A percentile compares a stretch with the other conserved stretches of the same genome.
These are phyloP conservation scores for Flaveria sonorensis DNA, from an alignment of 129 eudicot species.

Conservation along the genomic window DNA sequence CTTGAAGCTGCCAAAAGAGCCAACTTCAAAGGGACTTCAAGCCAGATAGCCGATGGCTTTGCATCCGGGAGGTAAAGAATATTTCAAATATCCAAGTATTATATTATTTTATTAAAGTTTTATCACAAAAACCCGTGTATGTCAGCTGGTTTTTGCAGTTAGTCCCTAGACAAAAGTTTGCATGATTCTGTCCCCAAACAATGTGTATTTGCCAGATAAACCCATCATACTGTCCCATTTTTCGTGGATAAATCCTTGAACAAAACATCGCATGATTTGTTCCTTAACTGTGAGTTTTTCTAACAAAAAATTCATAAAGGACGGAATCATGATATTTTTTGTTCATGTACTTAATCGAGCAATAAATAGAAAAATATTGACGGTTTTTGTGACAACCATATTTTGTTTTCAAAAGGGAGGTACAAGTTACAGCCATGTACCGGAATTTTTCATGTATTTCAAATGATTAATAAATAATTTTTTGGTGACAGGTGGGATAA, in stretches of 20 bases:
- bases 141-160: background rate
- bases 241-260: background rate
- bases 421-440: background rate
- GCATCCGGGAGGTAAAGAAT: conserved; percentile 70
- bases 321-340: background rate
- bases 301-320: background rate
- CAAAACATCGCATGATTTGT: background rate
- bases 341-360: background rate
- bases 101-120: background rate
- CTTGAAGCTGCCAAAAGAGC: conserved; percentile 81
- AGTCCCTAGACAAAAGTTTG: background rate
- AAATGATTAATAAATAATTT: background rate
- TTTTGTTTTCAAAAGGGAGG: background rate
- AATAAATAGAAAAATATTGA: background rate
- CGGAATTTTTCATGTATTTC: conserved; percentile 11
- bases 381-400: background rate
- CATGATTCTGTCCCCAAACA: background rate
- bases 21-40: conserved; percentile 65
- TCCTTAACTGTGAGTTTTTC: background rate
- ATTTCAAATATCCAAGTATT: conserved; percentile 4
- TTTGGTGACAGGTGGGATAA: conserved; percentile 72
- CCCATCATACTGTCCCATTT: background rate
- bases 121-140: background rate
- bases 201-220: background rate
- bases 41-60: conserved; percentile 85